Evolutionary conservation across 1,284 basidiomycete genomes (phyloP), one percentile per base, ranked within the genome.

Genomic region (Prillingera fragicola): DNA sequence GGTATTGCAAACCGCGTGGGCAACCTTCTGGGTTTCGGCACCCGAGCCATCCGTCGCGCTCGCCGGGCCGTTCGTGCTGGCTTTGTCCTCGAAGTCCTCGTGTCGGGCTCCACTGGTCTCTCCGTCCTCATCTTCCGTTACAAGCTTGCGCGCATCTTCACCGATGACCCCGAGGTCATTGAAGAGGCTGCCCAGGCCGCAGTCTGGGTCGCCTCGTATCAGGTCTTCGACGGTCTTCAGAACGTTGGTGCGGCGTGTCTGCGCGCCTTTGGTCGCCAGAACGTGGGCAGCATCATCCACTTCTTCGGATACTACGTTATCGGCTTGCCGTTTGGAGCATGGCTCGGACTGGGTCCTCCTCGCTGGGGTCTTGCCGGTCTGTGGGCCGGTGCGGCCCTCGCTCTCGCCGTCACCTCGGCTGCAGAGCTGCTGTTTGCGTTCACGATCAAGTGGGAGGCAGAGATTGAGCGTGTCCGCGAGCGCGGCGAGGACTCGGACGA

Each of bases 21-120:
- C 17, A 60, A 60, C 44, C 55, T 63, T 17, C 53, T 62, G 15
- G 60, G 60, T 17, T 49, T 56, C 33, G 59, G 59, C 18, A 27
- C 38, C 8, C 43, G 47, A 8, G 59, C 57, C 2, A 55, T 55
- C 43, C 52, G 50, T 26, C 45, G 57, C 13, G 54, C 57, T 3
- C 48, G 43, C 10, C 33, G 43, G 8, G 43, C 48, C 18, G 53
- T 63, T 9, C 41, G 45, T 9, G 60, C 58, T 0, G 55, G 52
- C 13, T 52, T 60, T 23, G 15, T 54, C 18, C 44, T 62, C 25
- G 50, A 59, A 24, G 19, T 61, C 31, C 27, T 31, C 12, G 48
- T 55, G 6, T 32, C 48, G 1, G 54, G 45, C 24, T 43, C 44
- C 10, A 51, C 43, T 7, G 43, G 55, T 23, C 41, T 45, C 5